phyloP scores from a whole-genome alignment of 345 rosid genomes.

The Pugionium dolabratum region DNA sequence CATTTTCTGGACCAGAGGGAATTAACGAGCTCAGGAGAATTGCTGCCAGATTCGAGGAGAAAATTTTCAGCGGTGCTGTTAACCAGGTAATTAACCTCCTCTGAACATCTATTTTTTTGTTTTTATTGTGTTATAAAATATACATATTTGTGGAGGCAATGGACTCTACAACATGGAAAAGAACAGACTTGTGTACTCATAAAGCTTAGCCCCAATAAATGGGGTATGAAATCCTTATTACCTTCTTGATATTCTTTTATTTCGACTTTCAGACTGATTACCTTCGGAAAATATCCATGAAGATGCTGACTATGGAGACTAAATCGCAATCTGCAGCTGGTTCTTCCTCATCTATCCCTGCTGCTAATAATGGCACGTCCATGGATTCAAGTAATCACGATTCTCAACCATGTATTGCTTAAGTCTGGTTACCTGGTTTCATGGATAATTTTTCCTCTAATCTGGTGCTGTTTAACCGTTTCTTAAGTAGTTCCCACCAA shows the following conservation, averaged over 20 bases:
- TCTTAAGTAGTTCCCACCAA: slow-evolving; percentile 51
- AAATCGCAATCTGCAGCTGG: slow-evolving; percentile 62
- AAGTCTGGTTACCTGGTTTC: slow-evolving; percentile 18
- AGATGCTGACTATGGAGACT: slow-evolving; percentile 84
- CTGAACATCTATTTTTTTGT: background rate
- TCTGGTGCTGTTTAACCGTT: slow-evolving; percentile 16
- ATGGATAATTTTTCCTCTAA: slow-evolving; percentile 31
- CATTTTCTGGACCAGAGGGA: slow-evolving; percentile 71
- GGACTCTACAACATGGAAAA: background rate
- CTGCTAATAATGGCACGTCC: slow-evolving; percentile 49
- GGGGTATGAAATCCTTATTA: slow-evolving; percentile 7
- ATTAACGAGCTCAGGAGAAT: slow-evolving; percentile 66
- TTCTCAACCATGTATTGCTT: slow-evolving; percentile 5
- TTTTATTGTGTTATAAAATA: background rate
- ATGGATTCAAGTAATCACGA: slow-evolving; percentile 58
- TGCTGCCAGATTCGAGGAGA: slow-evolving; percentile 81
- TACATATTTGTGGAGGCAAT: background rate
- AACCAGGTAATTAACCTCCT: slow-evolving; percentile 53
- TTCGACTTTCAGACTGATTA: slow-evolving; percentile 66
- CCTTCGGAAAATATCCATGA: slow-evolving; percentile 78
- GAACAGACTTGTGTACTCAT: background rate
- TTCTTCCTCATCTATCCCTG: slow-evolving; percentile 46
- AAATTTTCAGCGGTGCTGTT: slow-evolving; percentile 58
- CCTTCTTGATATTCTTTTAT: slow-evolving; percentile 19
- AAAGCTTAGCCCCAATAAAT: slow-evolving; percentile 1